These are phyloP conservation scores for Cyanodermella asteris DNA, from an alignment of 2,329 filamentous ascomycete species.

Conservation along the genomic window DNA sequence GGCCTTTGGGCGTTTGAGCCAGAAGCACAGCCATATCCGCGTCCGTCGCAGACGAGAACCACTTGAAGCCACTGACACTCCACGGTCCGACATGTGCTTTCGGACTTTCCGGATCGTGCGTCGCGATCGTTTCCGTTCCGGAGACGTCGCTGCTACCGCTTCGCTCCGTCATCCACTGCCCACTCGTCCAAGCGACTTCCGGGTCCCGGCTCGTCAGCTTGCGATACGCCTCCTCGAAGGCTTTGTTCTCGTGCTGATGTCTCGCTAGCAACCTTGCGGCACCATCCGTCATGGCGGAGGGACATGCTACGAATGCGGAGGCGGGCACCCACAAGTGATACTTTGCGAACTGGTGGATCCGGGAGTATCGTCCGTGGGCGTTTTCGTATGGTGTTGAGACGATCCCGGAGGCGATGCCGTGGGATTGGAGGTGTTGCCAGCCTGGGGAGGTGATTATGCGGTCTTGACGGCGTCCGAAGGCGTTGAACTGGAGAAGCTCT, in stretches of 20 bases:
- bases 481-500: conserved; percentile 35
- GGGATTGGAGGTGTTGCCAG: conserved; percentile 32
- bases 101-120: conserved; percentile 9
- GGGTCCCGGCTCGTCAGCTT: conserved; percentile 11
- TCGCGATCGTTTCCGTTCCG: conserved; percentile 15
- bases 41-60: conserved; percentile 47
- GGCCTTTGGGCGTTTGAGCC: conserved; percentile 32
- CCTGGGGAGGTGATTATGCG: conserved; percentile 43
- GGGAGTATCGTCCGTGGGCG: conserved; percentile 26
- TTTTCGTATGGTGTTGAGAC: conserved; percentile 39
- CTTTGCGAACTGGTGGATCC: conserved; percentile 38
- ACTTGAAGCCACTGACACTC: conserved; percentile 46
- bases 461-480: conserved; percentile 37
- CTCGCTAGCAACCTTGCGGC: conserved; percentile 14
- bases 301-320: conserved; percentile 39
- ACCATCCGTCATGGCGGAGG: conserved; percentile 36
- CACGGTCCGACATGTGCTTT: conserved; percentile 31
- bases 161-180: conserved; percentile 19
- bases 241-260: conserved; percentile 3
- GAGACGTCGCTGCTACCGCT: conserved; percentile 16
- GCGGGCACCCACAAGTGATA: conserved; percentile 38
- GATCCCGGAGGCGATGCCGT: conserved; percentile 36
- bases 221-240: conserved; percentile 11
- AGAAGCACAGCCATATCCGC: conserved; percentile 42
- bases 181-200: conserved; percentile 14